Evolutionary conservation across 2,329 filamentous ascomycete species (phyloP), one percentile per base, ranked within the genome.

Genomic region (Rasamsonia emersonii): DNA sequence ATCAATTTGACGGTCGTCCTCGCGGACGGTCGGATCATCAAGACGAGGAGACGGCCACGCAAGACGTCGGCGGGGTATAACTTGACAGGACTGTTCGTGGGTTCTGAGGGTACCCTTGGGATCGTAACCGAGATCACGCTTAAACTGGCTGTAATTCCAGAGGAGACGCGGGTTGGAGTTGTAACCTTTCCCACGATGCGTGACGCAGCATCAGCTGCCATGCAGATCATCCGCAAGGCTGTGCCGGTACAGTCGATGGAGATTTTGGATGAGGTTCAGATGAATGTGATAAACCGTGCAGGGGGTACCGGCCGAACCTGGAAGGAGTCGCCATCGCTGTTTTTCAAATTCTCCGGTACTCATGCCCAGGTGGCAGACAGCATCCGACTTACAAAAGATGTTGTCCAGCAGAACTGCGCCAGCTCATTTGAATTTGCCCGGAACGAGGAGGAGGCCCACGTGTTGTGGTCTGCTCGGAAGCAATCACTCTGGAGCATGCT

Each of bases 331-430:
- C 61, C 60, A 5, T 62, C 60, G 7, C 44, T 63, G 2, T 65
- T 65, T 44, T 65, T 64, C 51, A 65, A 66, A 43, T 77, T 93
- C 53, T 79, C 82, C 1, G 86, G 86, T 11, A 86, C 84, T 1
- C 79, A 77, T 42, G 73, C 73, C 15, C 75, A 80, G n/a, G 84
- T 93, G 3, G 71, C 74, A 39, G 85, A 93, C 47, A 85, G 88
- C 47, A 79, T 91, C 30, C 58, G 64, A 7, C 63, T 76, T 30
- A 85, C 89, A 2, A 75, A 77, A 43, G 58, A 65, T 7, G 80
- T 93, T 28, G 74, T 83, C 0, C 75, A 73, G 43, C 50, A 57
- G 4, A 75, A 88, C 43, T 65, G 67, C 24, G 64, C 67, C 15
- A 61, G 64, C 1, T 59, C 65, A 2, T 75, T 76, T 30, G 66